Evolutionary conservation across 2,329 filamentous ascomycete species (phyloP).

Genomic region (Bipolaris gigantea): DNA sequence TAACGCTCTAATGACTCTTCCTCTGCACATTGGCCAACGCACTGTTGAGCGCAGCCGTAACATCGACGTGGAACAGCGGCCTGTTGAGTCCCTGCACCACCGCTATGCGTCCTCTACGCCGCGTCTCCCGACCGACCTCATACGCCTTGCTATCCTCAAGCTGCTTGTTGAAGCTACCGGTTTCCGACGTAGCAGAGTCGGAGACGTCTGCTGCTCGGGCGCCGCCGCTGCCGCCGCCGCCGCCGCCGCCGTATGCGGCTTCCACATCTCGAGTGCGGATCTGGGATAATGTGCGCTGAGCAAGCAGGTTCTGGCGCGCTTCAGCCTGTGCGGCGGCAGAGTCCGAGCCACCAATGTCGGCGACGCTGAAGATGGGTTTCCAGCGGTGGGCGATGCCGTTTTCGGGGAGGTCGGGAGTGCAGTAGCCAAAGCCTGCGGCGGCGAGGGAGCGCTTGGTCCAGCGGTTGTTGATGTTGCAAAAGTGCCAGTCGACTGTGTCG

Average conservation of each 20-base stretch:
- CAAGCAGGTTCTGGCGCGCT: constrained; percentile 60
- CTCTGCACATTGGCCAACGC: constrained; percentile 74
- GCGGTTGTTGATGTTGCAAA: constrained; percentile 86
- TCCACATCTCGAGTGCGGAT: constrained; percentile 51
- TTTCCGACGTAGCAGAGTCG: constrained; percentile 19
- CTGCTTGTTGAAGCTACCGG: constrained; percentile 38
- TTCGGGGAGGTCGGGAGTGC: constrained; percentile 56
- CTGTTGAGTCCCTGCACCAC: constrained; percentile 82
- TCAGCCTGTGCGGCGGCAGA: constrained; percentile 75
- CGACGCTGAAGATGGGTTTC: constrained; percentile 92
- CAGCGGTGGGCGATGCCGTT: constrained; percentile 66
- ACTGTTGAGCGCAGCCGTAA: constrained; percentile 88
- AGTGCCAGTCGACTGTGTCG: constrained; percentile 89
- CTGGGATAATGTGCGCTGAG: constrained; percentile 40
- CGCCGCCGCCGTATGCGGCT: constrained; percentile 8
- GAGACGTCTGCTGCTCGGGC: constrained; percentile 13
- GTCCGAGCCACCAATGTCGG: constrained; percentile 76
- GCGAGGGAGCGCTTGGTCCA: constrained; percentile 93
- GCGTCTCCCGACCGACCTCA: constrained; percentile 34
- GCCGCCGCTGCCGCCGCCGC: too few relatives aligned
- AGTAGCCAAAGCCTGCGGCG: constrained; percentile 88
- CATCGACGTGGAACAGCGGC: constrained; percentile 93
- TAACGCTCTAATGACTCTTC: constrained; percentile 35
- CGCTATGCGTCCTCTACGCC: constrained; percentile 46
- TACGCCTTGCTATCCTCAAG: constrained; percentile 39